Percentiles rank a stretch among this genome's conserved stretches.
phyloP scores from a whole-genome alignment of 2,329 filamentous ascomycete species.

The Calonectria pseudoreteaudii region DNA sequence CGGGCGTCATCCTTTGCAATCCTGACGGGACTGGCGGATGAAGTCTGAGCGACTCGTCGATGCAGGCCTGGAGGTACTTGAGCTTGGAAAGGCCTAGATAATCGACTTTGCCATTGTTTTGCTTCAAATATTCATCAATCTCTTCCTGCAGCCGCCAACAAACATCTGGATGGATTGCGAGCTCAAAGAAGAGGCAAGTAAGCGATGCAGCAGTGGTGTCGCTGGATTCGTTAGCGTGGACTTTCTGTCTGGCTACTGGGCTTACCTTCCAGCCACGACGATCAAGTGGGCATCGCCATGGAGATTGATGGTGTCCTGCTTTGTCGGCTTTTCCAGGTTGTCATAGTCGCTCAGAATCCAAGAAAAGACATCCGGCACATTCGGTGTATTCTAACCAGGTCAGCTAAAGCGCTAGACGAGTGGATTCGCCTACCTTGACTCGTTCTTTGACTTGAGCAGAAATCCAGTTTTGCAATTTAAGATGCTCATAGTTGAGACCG shows the following conservation, averaged over 20 bases:
- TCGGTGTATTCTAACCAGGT: slow-evolving; percentile 18
- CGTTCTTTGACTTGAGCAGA: slow-evolving; percentile 23
- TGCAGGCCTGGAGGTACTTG: slow-evolving; percentile 34
- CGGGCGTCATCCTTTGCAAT: slow-evolving; percentile 8
- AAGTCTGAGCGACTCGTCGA: slow-evolving; percentile 33
- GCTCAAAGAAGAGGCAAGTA: slow-evolving; percentile 17
- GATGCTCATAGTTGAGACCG: slow-evolving; percentile 18
- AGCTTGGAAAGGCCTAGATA: not conserved
- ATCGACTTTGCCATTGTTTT: not conserved
- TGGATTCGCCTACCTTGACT: not conserved
- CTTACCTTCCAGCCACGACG: slow-evolving; percentile 21
- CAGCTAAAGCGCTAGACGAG: not conserved
- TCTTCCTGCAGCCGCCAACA: not conserved
- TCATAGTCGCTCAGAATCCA: slow-evolving; percentile 45
- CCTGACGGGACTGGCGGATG: slow-evolving; percentile 26
- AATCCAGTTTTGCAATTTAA: slow-evolving; percentile 13
- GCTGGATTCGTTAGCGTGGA: slow-evolving; percentile 7
- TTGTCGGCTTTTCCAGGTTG: slow-evolving; percentile 3
- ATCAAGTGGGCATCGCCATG: slow-evolving; percentile 22
- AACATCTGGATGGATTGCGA: not conserved
- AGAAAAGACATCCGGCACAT: slow-evolving; percentile 47
- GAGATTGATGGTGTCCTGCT: slow-evolving; percentile 13
- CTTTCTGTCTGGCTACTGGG: not conserved
- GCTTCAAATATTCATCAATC: slow-evolving; percentile 23
- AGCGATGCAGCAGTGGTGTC: slow-evolving; percentile 31